A percentile compares a stretch with the other conserved stretches of the same genome.
Conservation (phyloP, 2,329 filamentous ascomycete genomes). For the Colletotrichum sp. region DNA sequence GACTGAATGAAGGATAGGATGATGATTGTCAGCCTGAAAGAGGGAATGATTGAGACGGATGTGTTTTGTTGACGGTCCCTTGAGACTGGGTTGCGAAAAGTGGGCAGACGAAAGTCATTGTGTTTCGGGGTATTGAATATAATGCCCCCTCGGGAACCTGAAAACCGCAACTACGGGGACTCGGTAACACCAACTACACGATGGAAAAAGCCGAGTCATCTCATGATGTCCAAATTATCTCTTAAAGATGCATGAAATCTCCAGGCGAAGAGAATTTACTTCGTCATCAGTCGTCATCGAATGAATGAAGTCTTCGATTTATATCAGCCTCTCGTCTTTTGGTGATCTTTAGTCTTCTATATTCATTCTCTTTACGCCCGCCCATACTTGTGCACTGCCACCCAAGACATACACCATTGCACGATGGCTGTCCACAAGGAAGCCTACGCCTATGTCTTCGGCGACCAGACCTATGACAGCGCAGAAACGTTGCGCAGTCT, state of each 20-base stretch:
- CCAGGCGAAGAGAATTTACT: neutral
- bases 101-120: neutral
- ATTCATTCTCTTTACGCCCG: neutral
- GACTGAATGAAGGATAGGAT: neutral
- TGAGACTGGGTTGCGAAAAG: neutral
- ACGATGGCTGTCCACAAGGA: neutral
- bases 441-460: neutral
- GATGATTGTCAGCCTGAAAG: neutral
- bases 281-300: neutral
- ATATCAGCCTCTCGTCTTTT: neutral
- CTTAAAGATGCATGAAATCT: neutral
- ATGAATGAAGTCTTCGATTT: neutral
- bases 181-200: neutral
- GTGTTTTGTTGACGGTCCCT: neutral
- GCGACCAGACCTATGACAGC: slow-evolving; percentile 5
- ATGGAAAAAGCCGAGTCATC: neutral
- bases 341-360: neutral
- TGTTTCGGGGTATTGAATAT: neutral
- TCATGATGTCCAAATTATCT: neutral
- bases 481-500: neutral
- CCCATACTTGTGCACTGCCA: neutral
- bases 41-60: neutral
- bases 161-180: neutral
- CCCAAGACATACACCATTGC: neutral
- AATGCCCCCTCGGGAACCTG: neutral